Base-by-base conservation (phyloP, 2,329 filamentous ascomycete species). In the Neocatenulostroma microsporum region DNA sequence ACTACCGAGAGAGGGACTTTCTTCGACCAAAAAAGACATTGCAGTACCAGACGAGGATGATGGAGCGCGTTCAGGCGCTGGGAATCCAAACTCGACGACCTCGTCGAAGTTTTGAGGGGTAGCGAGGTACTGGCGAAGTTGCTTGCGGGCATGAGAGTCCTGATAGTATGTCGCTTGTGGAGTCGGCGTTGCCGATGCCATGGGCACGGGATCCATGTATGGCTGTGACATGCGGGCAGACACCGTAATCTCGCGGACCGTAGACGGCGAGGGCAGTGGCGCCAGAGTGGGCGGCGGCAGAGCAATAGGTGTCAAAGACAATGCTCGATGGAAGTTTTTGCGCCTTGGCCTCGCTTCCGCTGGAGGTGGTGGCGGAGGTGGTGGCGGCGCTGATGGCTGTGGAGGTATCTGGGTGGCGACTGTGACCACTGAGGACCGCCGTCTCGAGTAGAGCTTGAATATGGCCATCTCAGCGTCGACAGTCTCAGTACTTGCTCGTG, bases 81-180 rank as follows among this genome's bases (percentile, higher is more conserved):
- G 29, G 21, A 95, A 96, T 0, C 89, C 89, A 61, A 93, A 95
- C 57, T 94, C 84, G 35, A 96, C 76, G 1, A 85, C 87, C 62
- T 96, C 89, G 56, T 96, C 89, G 50, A 96, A 96, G 57, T 94
- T 94, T 49, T 94, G 84, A 1, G 88, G 83, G 1, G 87, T 94
- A 6, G 84, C 83, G 14, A 94, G 74, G 53, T 88, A 94, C 5
- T 85, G 78, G 10, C 87, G 79, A 14, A 96, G 68, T 62, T 93
- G 94, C 50, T 85, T 71, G 21, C 89, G 77, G 25, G 88, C 85
- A 56, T 94, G 84, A 0, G 87, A 86, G 50, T 95, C 87, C 57
- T 86, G 84, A 54, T 94, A 95, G 62, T 94, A 83, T 13, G 20
- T 32, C 27, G 14, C 29, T 27, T 10, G 21, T 31, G 30, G n/a